Base-by-base conservation (phyloP, 306 rosid species). In the Lupinus albus region DNA sequence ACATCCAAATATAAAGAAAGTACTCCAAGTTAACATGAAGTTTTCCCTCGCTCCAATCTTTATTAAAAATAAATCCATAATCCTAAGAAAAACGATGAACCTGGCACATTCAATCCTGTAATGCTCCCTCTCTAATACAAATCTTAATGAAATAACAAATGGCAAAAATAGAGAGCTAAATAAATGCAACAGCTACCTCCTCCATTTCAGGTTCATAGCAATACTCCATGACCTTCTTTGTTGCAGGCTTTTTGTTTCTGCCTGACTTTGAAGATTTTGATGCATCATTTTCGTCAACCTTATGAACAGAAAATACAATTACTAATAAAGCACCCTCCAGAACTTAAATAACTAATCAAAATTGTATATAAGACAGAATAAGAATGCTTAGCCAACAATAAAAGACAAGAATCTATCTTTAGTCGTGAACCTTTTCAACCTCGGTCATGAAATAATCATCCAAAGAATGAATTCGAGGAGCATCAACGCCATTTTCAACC, bases 131-230 rank as follows among this genome's bases (percentile, higher is more conserved):
- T 36, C 41, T 7, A 4, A 33, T 7, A 33, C 38, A 33, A 33
- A 33, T n/a, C 25, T 3, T 17, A 49, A 49, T 64, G 58, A 42
- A 70, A 74, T 11, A 68, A 16, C 28, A 53, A 47, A 41, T 20
- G 57, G 2, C 18, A 71, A 57, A 48, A 70, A 59, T 33, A 32
- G 36, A 62, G 36, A 60, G 63, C 72, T 14, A 18, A 67, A 53
- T 53, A 76, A 45, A 61, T 48, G 59, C 7, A 48, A 58, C 64
- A 39, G 17, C 49, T 90, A 89, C 99, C 99, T 88, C 96, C 76
- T 90, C 97, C 97, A 93, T 93, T 81, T 93, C 97, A 79, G 99
- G 94, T 90, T 90, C 99, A 66, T 93, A 93, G 61, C 96, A 93
- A 78, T 90, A 93, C 84, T 93, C 99, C 94, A 90, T 90, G 84